Base-by-base conservation (phyloP, 2,329 filamentous ascomycete genomes). In the Sclerotinia spermophila region DNA sequence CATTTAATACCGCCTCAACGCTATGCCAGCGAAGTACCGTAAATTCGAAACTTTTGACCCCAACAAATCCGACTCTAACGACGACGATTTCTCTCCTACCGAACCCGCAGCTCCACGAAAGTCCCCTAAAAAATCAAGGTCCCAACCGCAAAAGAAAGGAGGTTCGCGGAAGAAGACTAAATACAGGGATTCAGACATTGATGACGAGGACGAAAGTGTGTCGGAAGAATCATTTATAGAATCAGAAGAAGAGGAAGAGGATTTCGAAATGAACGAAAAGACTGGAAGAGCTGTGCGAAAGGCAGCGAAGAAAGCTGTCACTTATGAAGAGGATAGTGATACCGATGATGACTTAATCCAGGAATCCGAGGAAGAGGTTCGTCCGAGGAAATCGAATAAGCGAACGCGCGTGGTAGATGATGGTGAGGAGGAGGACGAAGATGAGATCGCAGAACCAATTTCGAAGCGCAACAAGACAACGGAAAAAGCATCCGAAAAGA, bases 21-120 rank as follows among this genome's bases (percentile, higher is more conserved):
- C 67, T 69, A 80, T 80, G 78, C 77, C 77, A 58, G 68, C 56
- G 58, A 72, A 72, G 61, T 79, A 79, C 75, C 79, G 88, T 68
- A 90, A 89, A 83, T 80, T 88, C 69, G 84, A 87, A 73, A 83
- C 84, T 69, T 90, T 90, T 75, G 89, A 91, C 79, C 87, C 86
- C 4, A 90, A 90, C 78, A 86, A 88, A 77, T 90, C 89, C 66
- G 89, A 91, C 75, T 83, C 89, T 2, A 85, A 88, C 65, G 89
- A 91, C 77, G 87, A 88, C 74, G 89, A 89, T 78, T 91, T 90
- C 76, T 85, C 89, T 71, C 88, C 88, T 24, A 78, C 80, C 24
- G 83, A 84, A 74, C 82, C 80, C 38, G 81, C 81, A 44, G 81
- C 84, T 42, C 81, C 84, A 24, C 80, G 80, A 69, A 85, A 83